Evolutionary conservation across 1,284 basidiomycete species (phyloP).

Genomic region (Ceratobasidium sp.): DNA sequence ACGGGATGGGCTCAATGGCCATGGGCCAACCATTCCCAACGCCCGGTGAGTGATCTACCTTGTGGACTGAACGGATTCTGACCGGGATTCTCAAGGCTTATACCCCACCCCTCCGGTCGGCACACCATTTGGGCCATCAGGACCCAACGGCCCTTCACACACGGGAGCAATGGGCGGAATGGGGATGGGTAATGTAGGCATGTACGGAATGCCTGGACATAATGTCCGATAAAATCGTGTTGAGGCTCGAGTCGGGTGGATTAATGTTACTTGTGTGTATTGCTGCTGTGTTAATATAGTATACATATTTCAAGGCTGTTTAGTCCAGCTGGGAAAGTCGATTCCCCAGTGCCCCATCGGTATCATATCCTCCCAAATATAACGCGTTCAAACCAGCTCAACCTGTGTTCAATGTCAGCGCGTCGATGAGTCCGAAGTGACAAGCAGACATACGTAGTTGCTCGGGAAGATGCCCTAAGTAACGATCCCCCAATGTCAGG

Average conservation of each 20-base stretch:
- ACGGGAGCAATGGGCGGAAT: conserved; percentile 36
- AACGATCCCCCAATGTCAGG: background rate
- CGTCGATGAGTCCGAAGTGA: conserved; percentile 7
- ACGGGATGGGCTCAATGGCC: conserved; percentile 37
- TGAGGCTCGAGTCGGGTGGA: conserved; percentile 1
- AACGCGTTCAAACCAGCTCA: conserved; percentile 35
- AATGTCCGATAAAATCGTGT: conserved; percentile 27
- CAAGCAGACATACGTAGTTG: conserved; percentile 76
- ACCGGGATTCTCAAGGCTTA: background rate
- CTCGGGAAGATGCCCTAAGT: conserved; percentile 79
- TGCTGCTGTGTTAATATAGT: conserved; percentile 25
- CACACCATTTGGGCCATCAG: conserved; percentile 38
- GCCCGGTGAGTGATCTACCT: conserved; percentile 3
- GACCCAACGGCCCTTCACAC: conserved; percentile 28
- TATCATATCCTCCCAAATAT: background rate
- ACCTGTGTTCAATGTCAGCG: conserved; percentile 26
- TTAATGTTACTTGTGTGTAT: conserved; percentile 20
- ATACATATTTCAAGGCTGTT: conserved; percentile 4
- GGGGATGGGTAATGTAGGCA: conserved; percentile 39
- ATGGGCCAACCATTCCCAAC: conserved; percentile 39
- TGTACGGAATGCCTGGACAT: conserved; percentile 44
- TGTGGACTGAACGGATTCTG: background rate
- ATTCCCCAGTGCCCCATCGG: background rate
- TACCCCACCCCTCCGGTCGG: conserved; percentile 24
- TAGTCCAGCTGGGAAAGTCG: background rate